phyloP scores from a whole-genome alignment of 2,329 filamentous ascomycete genomes.

The Aureobasidium sp. region DNA sequence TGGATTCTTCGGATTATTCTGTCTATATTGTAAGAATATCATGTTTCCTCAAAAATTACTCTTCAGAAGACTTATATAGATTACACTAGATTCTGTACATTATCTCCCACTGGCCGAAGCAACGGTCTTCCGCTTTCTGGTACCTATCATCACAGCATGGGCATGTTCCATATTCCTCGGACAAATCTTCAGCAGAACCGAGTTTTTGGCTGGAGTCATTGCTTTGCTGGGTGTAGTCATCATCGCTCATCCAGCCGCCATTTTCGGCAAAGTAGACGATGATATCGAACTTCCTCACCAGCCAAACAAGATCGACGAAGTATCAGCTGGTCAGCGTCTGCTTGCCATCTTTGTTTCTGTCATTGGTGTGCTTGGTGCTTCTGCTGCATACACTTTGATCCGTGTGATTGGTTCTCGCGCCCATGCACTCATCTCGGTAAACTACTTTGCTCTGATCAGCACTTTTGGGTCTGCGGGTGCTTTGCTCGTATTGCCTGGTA shows the following conservation, averaged over 20 bases:
- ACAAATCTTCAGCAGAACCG: not conserved
- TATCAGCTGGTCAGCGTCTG: not conserved
- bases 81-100: not conserved
- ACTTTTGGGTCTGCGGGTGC: not conserved
- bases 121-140: conserved; percentile 8
- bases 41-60: not conserved
- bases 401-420: not conserved
- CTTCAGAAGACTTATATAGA: not conserved
- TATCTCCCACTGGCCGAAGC: conserved; percentile 7
- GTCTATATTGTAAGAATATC: not conserved
- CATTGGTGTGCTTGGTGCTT: not conserved
- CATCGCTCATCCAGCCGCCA: conserved; percentile 6
- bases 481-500: not conserved
- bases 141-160: conserved; percentile 7
- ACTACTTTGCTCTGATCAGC: conserved; percentile 6
- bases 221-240: conserved; percentile 1
- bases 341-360: conserved; percentile 5
- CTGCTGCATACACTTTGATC: conserved; percentile 1
- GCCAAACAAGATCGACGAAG: not conserved
- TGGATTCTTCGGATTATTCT: conserved; percentile 3
- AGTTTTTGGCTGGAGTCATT: not conserved
- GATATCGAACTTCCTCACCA: not conserved
- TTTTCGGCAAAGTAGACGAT: conserved; percentile 1
- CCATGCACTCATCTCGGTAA: conserved; percentile 1
- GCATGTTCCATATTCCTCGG: conserved; percentile 4